These are phyloP conservation scores for Pichia phayaonensis DNA, from an alignment of 805 yeast genomes.

Conservation along the genomic window DNA sequence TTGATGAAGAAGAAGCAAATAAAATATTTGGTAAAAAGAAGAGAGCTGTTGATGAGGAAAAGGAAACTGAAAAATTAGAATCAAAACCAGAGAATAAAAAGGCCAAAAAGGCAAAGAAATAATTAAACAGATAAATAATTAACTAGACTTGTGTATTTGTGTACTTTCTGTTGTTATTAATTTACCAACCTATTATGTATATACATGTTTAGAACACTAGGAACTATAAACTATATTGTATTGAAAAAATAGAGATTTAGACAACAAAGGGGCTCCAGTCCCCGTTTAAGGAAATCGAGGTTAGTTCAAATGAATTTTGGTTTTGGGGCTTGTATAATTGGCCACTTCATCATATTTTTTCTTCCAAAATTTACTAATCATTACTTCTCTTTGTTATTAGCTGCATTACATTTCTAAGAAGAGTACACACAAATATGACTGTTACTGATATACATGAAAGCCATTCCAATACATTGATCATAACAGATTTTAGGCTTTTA, in stretches of 20 bases:
- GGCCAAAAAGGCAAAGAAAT: not conserved
- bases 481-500: constrained; percentile 21
- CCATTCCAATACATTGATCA: constrained; percentile 24
- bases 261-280: not conserved
- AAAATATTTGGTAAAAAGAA: constrained; percentile 54
- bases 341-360: too few relatives aligned
- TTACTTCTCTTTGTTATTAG: not conserved
- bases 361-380: not conserved
- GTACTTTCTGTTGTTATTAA: not conserved
- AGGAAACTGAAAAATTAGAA: not conserved
- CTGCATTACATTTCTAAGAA: not conserved
- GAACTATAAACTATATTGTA: too few relatives aligned
- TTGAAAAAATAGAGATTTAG: too few relatives aligned
- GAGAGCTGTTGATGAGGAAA: constrained; percentile 10
- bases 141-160: not conserved
- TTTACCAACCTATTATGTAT: not conserved
- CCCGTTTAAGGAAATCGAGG: not conserved
- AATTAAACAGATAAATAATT: not conserved
- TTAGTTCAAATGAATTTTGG: too few relatives aligned
- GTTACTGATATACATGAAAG: not conserved
- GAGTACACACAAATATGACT: not conserved
- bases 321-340: too few relatives aligned
- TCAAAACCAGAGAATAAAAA: not conserved
- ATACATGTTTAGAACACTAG: not conserved
- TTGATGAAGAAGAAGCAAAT: constrained; percentile 61